Conservation (phyloP, 2,329 filamentous ascomycete species). For the Neofusicoccum ribis region DNA sequence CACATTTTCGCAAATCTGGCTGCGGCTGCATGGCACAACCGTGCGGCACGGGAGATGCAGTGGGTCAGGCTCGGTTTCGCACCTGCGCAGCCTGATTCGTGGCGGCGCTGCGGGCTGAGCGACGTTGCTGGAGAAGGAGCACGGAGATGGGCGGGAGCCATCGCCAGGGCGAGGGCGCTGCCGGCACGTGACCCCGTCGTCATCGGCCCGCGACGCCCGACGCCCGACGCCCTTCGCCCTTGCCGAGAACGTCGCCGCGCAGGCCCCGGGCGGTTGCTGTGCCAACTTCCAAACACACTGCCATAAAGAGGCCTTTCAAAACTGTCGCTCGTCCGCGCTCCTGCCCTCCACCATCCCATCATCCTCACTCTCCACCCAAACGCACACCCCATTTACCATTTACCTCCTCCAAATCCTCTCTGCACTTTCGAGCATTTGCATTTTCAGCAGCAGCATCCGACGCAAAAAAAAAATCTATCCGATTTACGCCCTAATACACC, state of each 20-base stretch:
- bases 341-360: background rate
- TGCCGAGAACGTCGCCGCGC: background rate
- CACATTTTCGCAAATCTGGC: background rate
- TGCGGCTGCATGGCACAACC: background rate
- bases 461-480: constrained; percentile 2
- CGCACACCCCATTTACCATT: background rate
- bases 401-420: constrained; percentile 1
- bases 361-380: background rate
- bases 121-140: background rate
- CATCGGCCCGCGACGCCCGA: background rate
- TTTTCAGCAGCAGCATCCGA: constrained; percentile 3
- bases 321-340: background rate
- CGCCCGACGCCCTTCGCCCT: background rate
- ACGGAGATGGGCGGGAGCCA: too few species aligned
- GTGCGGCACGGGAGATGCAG: background rate
- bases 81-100: background rate
- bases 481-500: constrained; percentile 5
- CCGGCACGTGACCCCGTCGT: background rate
- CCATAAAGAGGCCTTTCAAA: constrained; percentile 18
- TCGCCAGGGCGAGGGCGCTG: too few species aligned
- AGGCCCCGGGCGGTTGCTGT: constrained; percentile 1
- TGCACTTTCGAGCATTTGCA: constrained; percentile 2
- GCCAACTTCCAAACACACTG: constrained; percentile 19
- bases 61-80: background rate
- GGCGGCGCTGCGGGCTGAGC: background rate